Conservation (phyloP, 495 filamentous ascomycete genomes). For the Pyrenula massariospora region DNA sequence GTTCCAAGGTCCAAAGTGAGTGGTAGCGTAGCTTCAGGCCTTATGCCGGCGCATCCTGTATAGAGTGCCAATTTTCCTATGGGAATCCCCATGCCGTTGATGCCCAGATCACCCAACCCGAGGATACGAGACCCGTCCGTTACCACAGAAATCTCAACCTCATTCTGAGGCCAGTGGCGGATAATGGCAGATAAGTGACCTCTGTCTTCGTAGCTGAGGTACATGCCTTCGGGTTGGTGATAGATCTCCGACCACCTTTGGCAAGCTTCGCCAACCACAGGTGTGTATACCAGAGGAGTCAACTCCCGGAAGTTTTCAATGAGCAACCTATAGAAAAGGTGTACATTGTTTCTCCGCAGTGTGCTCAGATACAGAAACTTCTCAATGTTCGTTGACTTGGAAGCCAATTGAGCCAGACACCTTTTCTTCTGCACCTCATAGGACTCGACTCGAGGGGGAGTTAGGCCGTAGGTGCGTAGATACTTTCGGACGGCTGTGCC, state of each 20-base stretch:
- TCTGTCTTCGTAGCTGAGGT: conserved; percentile 82
- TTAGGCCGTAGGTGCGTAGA: conserved; percentile 59
- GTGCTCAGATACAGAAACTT: conserved; percentile 89
- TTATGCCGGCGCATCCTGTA: conserved; percentile 91
- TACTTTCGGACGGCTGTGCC: conserved; percentile 53
- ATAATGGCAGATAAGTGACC: conserved; percentile 75
- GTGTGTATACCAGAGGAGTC: conserved; percentile 94
- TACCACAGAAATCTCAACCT: conserved; percentile 91
- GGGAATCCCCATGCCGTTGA: conserved; percentile 97
- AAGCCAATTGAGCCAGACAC: conserved; percentile 64
- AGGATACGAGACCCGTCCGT: conserved; percentile 96
- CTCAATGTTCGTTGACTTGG: conserved; percentile 72
- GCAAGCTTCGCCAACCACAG: conserved; percentile 94
- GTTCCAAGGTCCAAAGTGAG: conserved; percentile 89
- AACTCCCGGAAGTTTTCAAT: conserved; percentile 82
- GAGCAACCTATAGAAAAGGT: conserved; percentile 90
- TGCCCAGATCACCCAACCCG: conserved; percentile 87
- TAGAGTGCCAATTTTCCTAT: conserved; percentile 92
- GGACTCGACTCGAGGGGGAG: conserved; percentile 57
- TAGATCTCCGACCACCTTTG: conserved; percentile 92
- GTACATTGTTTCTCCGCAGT: conserved; percentile 77
- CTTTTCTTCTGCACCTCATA: conserved; percentile 57
- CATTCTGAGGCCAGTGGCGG: conserved; percentile 75
- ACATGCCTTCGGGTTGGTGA: conserved; percentile 86
- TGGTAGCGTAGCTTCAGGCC: conserved; percentile 82